Conservation (phyloP, 257 asterid genomes). For the Forsythia viridissima region DNA sequence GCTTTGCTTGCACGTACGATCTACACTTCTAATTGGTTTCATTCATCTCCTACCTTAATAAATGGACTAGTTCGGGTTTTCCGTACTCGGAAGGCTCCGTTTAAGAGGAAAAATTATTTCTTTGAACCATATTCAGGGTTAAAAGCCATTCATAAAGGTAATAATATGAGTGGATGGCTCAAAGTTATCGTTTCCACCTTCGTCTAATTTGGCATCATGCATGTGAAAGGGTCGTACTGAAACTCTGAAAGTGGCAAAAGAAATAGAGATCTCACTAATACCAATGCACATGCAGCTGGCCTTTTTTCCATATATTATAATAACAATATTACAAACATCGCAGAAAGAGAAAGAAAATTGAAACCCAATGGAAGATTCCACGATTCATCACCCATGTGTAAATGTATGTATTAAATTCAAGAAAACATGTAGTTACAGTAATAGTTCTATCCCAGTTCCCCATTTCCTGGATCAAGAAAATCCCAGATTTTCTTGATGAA, state of each 20-base stretch:
- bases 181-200: background rate
- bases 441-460: slow-evolving; percentile 26
- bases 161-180: background rate
- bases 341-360: background rate
- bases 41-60: no score
- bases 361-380: slow-evolving; percentile 28
- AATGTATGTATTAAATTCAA: slow-evolving; percentile 6
- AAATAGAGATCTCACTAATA: slow-evolving; percentile 29
- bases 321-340: background rate
- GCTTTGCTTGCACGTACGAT: no score
- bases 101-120: background rate
- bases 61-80: no score
- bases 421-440: slow-evolving; percentile 1
- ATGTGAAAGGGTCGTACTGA: slow-evolving; percentile 29
- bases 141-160: background rate
- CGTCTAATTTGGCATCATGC: slow-evolving; percentile 4
- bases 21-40: no score
- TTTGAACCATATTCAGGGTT: background rate
- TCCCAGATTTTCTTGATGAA: slow-evolving; percentile 6
- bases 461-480: slow-evolving; percentile 42
- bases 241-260: slow-evolving; percentile 4
- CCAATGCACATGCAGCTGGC: slow-evolving; percentile 28
- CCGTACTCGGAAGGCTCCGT: no score
- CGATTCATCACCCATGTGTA: slow-evolving; percentile 26
- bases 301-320: background rate